Conservation (phyloP, 257 asterid genomes). For the Penstemon eatonii region DNA sequence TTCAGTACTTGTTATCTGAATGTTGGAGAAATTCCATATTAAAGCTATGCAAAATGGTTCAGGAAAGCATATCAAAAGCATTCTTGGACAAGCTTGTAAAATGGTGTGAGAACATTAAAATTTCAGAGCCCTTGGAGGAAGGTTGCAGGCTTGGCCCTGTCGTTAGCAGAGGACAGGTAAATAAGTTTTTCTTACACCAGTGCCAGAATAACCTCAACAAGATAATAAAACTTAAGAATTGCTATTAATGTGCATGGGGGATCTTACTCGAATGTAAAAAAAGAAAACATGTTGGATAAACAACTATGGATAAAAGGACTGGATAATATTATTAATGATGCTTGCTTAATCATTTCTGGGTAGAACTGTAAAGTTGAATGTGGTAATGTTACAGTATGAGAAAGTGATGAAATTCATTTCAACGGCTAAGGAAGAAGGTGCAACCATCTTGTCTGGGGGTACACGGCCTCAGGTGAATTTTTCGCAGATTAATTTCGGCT, state of each 20-base stretch:
- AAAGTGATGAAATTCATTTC: constrained; percentile 60
- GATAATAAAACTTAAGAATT: not conserved
- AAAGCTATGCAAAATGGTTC: constrained; percentile 18
- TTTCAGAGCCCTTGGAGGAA: constrained; percentile 66
- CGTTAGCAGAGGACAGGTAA: constrained; percentile 50
- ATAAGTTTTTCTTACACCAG: not conserved
- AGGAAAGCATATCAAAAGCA: constrained; percentile 64
- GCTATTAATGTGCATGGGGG: no score
- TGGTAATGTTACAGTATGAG: constrained; percentile 49
- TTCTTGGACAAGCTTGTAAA: constrained; percentile 56
- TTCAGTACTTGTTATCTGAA: no score
- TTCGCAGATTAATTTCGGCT: not conserved
- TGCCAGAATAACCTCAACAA: not conserved
- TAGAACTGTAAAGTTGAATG: not conserved
- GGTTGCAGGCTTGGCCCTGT: constrained; percentile 76
- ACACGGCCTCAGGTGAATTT: constrained; percentile 56
- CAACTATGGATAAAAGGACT: no score
- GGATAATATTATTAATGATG: no score
- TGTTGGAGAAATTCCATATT: not conserved
- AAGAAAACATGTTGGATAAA: no score
- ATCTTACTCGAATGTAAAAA: no score
- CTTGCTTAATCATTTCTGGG: no score
- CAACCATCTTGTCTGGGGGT: constrained; percentile 67
- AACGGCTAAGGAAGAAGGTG: constrained; percentile 75
- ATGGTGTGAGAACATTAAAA: constrained; percentile 61